Percentiles rank a stretch among this genome's conserved stretches.
Evolutionary conservation across 371 early-diverging fungal species (phyloP).

Genomic region (Apophysomyces trapeziformis): DNA sequence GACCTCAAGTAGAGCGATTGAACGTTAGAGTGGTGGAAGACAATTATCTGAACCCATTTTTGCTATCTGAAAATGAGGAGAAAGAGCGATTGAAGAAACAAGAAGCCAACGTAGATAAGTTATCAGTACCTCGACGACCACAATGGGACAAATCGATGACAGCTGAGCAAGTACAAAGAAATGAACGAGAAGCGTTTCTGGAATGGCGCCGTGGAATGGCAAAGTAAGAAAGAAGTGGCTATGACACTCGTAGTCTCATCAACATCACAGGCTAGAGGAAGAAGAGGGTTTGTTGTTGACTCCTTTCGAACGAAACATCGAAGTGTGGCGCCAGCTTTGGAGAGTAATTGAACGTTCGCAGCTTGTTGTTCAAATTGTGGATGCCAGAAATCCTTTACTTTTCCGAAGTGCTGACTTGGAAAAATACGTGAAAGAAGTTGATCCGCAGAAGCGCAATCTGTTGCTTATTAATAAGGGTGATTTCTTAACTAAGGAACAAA

Average conservation of each 20-base stretch:
- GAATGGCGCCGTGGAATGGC: slow-evolving; percentile 93
- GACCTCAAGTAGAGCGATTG: slow-evolving; percentile 64
- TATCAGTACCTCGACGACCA: slow-evolving; percentile 90
- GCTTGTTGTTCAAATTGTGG: slow-evolving; percentile 99
- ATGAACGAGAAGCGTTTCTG: slow-evolving; percentile 88
- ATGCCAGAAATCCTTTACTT: slow-evolving; percentile 97
- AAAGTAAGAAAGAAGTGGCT: slow-evolving; percentile 33
- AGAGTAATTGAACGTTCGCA: slow-evolving; percentile 98
- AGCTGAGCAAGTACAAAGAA: slow-evolving; percentile 77
- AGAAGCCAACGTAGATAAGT: slow-evolving; percentile 66
- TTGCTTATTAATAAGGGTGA: slow-evolving; percentile 99
- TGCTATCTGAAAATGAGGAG: slow-evolving; percentile 82
- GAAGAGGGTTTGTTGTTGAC: slow-evolving; percentile 90
- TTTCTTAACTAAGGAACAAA: slow-evolving; percentile 76
- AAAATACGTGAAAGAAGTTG: slow-evolving; percentile 89
- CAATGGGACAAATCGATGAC: slow-evolving; percentile 90
- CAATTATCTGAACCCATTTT: slow-evolving; percentile 80
- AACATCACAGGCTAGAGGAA: slow-evolving; percentile 73
- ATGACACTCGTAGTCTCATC: neutral
- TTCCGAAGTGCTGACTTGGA: slow-evolving; percentile 96
- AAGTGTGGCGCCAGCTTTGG: slow-evolving; percentile 99
- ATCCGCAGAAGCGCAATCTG: slow-evolving; percentile 80
- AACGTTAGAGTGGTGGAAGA: slow-evolving; percentile 87
- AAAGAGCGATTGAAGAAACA: slow-evolving; percentile 74
- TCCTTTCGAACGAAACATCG: slow-evolving; percentile 98